These are phyloP conservation scores for Penicillium cinerascens DNA, from an alignment of 495 filamentous ascomycete species.

Conservation along the genomic window DNA sequence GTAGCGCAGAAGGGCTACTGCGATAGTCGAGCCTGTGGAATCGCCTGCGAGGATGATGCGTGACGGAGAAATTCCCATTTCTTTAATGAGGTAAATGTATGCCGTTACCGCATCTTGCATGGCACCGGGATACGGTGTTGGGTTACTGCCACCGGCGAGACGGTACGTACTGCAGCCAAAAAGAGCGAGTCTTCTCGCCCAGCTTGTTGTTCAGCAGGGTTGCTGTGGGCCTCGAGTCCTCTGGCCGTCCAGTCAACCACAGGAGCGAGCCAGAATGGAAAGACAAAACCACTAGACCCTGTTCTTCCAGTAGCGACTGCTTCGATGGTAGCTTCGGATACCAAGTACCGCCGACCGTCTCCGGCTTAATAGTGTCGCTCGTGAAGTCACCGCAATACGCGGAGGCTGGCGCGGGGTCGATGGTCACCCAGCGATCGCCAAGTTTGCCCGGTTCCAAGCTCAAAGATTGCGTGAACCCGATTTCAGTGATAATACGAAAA, in stretches of 20 bases:
- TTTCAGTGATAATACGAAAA: slow-evolving; percentile 2
- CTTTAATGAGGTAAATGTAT: slow-evolving; percentile 25
- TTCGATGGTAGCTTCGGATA: slow-evolving; percentile 9
- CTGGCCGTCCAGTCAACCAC: slow-evolving; percentile 9
- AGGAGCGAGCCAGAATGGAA: slow-evolving; percentile 18
- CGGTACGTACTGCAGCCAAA: slow-evolving; percentile 20
- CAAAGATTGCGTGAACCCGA: slow-evolving; percentile 15
- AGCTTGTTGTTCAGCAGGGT: slow-evolving; percentile 11
- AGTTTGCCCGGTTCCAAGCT: slow-evolving; percentile 5
- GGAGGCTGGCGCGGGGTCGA: slow-evolving; percentile 6
- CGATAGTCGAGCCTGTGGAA: slow-evolving; percentile 39
- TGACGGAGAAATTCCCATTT: slow-evolving; percentile 20
- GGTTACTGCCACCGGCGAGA: slow-evolving; percentile 9
- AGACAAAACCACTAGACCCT: slow-evolving; percentile 10
- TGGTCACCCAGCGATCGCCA: slow-evolving; percentile 10
- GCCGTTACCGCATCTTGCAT: slow-evolving; percentile 10
- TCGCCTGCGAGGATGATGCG: slow-evolving; percentile 41
- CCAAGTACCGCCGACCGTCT: slow-evolving; percentile 15
- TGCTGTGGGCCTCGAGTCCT: slow-evolving; percentile 7
- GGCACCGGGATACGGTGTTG: slow-evolving; percentile 6
- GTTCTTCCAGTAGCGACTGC: background rate
- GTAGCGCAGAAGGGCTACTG: slow-evolving; percentile 21
- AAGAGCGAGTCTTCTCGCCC: slow-evolving; percentile 4
- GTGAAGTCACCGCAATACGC: slow-evolving; percentile 6
- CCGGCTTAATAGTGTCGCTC: slow-evolving; percentile 10